phyloP scores from a whole-genome alignment of 2,329 filamentous ascomycete genomes.

The Aspergillus ibericus region DNA sequence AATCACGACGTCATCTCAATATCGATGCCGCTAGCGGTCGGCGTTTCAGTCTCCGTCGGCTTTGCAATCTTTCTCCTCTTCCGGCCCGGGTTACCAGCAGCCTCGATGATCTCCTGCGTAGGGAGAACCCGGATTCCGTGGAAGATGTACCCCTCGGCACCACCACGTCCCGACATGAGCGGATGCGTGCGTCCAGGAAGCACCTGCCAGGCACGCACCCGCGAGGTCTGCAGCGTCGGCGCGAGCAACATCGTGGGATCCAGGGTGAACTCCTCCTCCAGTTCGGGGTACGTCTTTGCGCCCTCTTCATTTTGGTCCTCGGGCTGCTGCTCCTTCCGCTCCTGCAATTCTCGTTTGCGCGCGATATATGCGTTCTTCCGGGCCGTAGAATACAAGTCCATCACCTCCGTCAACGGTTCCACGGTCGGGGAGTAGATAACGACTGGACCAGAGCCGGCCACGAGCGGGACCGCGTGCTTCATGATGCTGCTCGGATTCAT shows the following conservation, averaged over 20 bases:
- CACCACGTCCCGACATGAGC: conserved; percentile 84
- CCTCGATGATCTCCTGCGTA: conserved; percentile 74
- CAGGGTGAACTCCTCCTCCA: conserved; percentile 72
- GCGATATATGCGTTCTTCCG: conserved; percentile 70
- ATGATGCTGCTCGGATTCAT: conserved; percentile 81
- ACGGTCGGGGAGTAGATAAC: conserved; percentile 81
- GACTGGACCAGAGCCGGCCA: conserved; percentile 79
- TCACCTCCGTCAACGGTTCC: conserved; percentile 74
- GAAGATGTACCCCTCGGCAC: conserved; percentile 87
- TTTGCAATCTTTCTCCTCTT: conserved; percentile 66
- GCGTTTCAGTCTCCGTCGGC: conserved; percentile 21
- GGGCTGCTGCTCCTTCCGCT: conserved; percentile 11
- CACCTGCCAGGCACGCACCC: conserved; percentile 83
- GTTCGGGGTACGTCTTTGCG: conserved; percentile 32
- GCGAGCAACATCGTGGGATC: conserved; percentile 84
- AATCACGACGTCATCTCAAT: conserved; percentile 28
- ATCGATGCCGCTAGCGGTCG: conserved; percentile 23
- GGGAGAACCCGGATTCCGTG: conserved; percentile 80
- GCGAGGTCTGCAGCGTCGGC: conserved; percentile 75
- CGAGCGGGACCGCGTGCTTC: conserved; percentile 71
- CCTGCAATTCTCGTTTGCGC: conserved; percentile 32
- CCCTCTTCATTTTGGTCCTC: conserved; percentile 7
- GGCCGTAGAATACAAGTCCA: conserved; percentile 80
- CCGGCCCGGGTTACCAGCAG: conserved; percentile 68
- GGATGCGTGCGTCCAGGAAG: conserved; percentile 90